These are phyloP conservation scores for Tuber melanosporum DNA, from an alignment of 495 filamentous ascomycete species.

Conservation along the genomic window DNA sequence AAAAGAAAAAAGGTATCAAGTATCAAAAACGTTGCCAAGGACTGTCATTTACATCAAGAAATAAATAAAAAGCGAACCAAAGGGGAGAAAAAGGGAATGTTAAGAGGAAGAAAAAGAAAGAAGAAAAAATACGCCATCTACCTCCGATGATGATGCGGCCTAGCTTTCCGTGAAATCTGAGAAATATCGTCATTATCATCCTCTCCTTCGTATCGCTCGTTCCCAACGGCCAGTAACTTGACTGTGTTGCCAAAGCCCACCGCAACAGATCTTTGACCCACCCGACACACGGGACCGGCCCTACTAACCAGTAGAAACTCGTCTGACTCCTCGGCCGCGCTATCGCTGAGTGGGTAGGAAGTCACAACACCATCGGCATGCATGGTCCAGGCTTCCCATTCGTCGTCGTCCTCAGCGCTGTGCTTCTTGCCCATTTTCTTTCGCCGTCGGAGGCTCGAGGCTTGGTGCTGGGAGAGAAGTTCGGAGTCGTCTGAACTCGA, in stretches of 20 bases:
- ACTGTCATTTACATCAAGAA: neutral
- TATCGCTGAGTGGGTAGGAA: constrained; percentile 41
- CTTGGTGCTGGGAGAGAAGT: constrained; percentile 8
- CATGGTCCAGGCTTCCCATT: constrained; percentile 64
- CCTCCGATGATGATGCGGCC: constrained; percentile 18
- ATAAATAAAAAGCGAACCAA: constrained; percentile 3
- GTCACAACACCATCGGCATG: constrained; percentile 47
- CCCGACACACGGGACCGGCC: constrained; percentile 53
- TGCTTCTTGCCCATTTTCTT: constrained; percentile 26
- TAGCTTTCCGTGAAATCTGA: constrained; percentile 39
- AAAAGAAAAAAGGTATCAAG: constrained; percentile 2
- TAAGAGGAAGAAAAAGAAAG: neutral
- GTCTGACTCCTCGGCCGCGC: constrained; percentile 34
- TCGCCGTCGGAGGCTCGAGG: constrained; percentile 29
- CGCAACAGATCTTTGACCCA: constrained; percentile 56
- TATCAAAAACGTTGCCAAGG: neutral
- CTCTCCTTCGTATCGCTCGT: constrained; percentile 53
- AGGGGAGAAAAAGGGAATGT: neutral
- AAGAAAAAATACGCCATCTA: constrained; percentile 4
- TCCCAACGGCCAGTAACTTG: constrained; percentile 58
- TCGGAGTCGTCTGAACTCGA: constrained; percentile 37
- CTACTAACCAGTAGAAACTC: constrained; percentile 54
- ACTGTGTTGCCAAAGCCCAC: constrained; percentile 62
- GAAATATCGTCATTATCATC: constrained; percentile 27
- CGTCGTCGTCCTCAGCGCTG: constrained; percentile 41